These are phyloP conservation scores for Akanthomyces dipterigenus DNA, from an alignment of 2,329 filamentous ascomycete genomes.

Conservation along the genomic window DNA sequence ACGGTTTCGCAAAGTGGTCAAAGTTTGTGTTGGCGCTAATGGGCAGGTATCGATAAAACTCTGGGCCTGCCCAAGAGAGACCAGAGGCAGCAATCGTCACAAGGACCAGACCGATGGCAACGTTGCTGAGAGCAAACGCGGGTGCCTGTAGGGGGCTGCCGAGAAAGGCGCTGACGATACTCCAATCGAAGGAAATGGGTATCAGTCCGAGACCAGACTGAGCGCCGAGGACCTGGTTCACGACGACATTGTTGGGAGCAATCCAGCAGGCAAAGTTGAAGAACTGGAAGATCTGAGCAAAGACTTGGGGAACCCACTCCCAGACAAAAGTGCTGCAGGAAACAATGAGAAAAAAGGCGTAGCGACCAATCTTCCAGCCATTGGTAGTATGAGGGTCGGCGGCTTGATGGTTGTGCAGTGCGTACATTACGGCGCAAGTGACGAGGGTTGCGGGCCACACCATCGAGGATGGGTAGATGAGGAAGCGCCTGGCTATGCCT, in stretches of 20 bases:
- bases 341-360: constrained; percentile 50
- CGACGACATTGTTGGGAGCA: constrained; percentile 50
- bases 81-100: constrained; percentile 44
- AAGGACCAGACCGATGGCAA: constrained; percentile 45
- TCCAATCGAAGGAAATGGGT: constrained; percentile 63
- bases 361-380: constrained; percentile 54
- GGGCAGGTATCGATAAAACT: constrained; percentile 50
- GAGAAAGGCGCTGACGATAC: constrained; percentile 49
- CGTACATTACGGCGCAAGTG: constrained; percentile 56
- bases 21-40: constrained; percentile 47
- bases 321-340: constrained; percentile 45
- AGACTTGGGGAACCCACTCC: constrained; percentile 53
- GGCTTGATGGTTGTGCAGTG: constrained; percentile 54
- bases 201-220: constrained; percentile 54
- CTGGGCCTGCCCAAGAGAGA: constrained; percentile 43
- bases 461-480: constrained; percentile 57
- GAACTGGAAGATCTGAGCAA: constrained; percentile 51
- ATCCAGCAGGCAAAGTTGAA: constrained; percentile 59
- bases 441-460: constrained; percentile 57
- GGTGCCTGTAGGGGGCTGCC: constrained; percentile 52
- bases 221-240: constrained; percentile 62
- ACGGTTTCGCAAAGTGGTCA: constrained; percentile 51
- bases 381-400: constrained; percentile 38
- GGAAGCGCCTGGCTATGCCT: constrained; percentile 51
- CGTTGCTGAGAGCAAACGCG: constrained; percentile 55